These are phyloP conservation scores for Aspergillus fijiensis DNA, from an alignment of 2,329 filamentous ascomycete genomes.

Conservation along the genomic window DNA sequence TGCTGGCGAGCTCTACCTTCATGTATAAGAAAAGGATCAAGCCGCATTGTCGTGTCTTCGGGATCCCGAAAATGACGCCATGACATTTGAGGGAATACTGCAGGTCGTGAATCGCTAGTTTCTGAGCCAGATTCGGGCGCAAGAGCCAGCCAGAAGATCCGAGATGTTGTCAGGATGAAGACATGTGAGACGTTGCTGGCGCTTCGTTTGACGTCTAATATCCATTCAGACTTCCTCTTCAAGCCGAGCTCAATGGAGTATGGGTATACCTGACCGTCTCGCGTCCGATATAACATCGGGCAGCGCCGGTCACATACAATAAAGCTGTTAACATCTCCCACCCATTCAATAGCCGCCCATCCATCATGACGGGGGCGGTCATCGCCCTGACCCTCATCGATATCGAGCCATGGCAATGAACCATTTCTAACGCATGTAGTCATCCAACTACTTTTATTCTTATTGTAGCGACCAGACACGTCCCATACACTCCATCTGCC, in stretches of 20 bases:
- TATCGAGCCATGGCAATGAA: constrained; percentile 28
- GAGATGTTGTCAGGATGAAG: constrained; percentile 56
- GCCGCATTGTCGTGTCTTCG: constrained; percentile 53
- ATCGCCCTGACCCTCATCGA: constrained; percentile 14
- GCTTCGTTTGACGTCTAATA: constrained; percentile 54
- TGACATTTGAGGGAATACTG: constrained; percentile 43
- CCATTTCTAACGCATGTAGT: constrained; percentile 31
- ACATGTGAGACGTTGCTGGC: constrained; percentile 43
- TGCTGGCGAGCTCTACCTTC: constrained; percentile 28
- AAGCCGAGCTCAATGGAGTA: constrained; percentile 39
- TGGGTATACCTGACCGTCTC: constrained; percentile 24
- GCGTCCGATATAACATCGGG: constrained; percentile 38
- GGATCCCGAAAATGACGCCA: constrained; percentile 56
- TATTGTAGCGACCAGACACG: constrained; percentile 35
- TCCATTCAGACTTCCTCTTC: constrained; percentile 48
- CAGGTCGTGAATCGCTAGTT: constrained; percentile 21
- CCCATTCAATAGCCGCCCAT: constrained; percentile 47
- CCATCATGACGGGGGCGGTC: constrained; percentile 37
- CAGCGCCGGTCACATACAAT: constrained; percentile 53
- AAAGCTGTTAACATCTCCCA: constrained; percentile 41
- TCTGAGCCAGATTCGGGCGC: constrained; percentile 26
- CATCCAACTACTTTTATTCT: constrained; percentile 30
- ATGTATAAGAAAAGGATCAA: constrained; percentile 34
- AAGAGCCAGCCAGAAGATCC: constrained; percentile 49
- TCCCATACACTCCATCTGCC: constrained; percentile 57